These are phyloP conservation scores for Anthracocystis walkeri DNA, from an alignment of 1,284 basidiomycete species.

Conservation along the genomic window DNA sequence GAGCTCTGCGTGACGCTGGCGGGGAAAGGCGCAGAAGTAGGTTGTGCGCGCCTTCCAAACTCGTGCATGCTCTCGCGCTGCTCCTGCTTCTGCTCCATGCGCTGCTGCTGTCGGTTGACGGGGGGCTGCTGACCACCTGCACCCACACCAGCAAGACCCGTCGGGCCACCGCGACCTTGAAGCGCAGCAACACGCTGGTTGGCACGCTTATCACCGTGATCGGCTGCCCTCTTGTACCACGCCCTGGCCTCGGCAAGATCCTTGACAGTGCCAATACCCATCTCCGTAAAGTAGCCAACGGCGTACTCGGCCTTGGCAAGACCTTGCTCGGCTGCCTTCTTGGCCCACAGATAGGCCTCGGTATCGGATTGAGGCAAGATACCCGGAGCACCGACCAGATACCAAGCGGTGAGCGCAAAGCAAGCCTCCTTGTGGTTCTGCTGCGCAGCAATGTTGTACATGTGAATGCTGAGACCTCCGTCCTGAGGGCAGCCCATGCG, in stretches of 20 bases:
- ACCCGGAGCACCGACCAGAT: slow-evolving; percentile 96
- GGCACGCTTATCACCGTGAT: slow-evolving; percentile 94
- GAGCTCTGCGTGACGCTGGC: slow-evolving; percentile 50
- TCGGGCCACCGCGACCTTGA: slow-evolving; percentile 47
- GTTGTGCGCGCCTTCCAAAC: slow-evolving; percentile 55
- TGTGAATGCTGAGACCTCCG: slow-evolving; percentile 95
- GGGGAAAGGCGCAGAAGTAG: slow-evolving; percentile 66
- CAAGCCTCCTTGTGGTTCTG: slow-evolving; percentile 96
- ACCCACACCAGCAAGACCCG: slow-evolving; percentile 35
- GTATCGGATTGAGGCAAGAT: slow-evolving; percentile 98
- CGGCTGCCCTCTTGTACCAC: slow-evolving; percentile 90
- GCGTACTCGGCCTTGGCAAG: slow-evolving; percentile 77
- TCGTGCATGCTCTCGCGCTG: slow-evolving; percentile 52
- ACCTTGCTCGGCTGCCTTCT: slow-evolving; percentile 68
- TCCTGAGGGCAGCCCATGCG: slow-evolving; percentile 99
- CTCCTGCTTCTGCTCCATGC: slow-evolving; percentile 41
- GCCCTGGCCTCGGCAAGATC: slow-evolving; percentile 74
- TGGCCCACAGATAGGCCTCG: slow-evolving; percentile 80
- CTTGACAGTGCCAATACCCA: slow-evolving; percentile 71
- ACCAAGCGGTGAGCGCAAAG: slow-evolving; percentile 98
- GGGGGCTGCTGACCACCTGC: slow-evolving; percentile 17
- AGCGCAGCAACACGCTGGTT: slow-evolving; percentile 77
- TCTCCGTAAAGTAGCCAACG: slow-evolving; percentile 93
- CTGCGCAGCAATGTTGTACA: slow-evolving; percentile 84
- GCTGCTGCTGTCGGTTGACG: slow-evolving; percentile 43